Conservation (phyloP, 108 stramenopile genomes). For the Cyclotella atomus region DNA sequence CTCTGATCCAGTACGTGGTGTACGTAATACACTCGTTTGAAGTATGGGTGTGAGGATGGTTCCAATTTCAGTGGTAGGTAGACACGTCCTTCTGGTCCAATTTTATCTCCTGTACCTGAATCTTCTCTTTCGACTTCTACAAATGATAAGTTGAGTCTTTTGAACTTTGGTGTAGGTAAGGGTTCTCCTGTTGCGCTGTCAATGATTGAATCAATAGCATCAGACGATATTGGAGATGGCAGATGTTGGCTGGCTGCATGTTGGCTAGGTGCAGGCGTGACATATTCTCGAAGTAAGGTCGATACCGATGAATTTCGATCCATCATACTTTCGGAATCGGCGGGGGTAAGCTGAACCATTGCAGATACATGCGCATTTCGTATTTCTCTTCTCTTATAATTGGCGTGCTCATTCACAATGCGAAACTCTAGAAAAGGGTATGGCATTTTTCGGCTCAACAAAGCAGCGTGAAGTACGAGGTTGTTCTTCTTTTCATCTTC, state of each 20-base stretch:
- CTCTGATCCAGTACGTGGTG: slow-evolving; percentile 17
- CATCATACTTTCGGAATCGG: slow-evolving; percentile 2
- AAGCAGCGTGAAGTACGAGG: not conserved
- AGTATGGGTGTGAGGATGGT: slow-evolving; percentile 19
- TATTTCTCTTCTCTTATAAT: slow-evolving; percentile 21
- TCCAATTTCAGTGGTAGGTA: slow-evolving; percentile 31
- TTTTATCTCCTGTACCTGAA: slow-evolving; percentile 5
- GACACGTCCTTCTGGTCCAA: slow-evolving; percentile 14
- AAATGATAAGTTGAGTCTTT: not conserved
- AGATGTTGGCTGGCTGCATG: too few relatives aligned
- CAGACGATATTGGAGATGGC: too few relatives aligned
- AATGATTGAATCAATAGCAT: not conserved
- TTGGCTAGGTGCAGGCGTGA: slow-evolving; percentile 8
- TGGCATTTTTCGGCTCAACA: not conserved
- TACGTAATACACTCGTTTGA: slow-evolving; percentile 20
- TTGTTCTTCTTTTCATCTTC: not conserved
- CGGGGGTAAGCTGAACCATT: slow-evolving; percentile 18
- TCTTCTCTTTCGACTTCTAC: slow-evolving; percentile 1
- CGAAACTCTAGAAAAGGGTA: slow-evolving; percentile 31
- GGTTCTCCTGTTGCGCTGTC: too few relatives aligned
- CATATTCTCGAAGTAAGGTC: slow-evolving; percentile 25
- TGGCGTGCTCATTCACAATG: slow-evolving; percentile 25
- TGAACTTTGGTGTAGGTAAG: not conserved
- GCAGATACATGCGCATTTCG: slow-evolving; percentile 26
- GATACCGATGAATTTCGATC: not conserved